Evolutionary conservation across 1,284 basidiomycete species (phyloP).

Genomic region (Thecaphora frezii): DNA sequence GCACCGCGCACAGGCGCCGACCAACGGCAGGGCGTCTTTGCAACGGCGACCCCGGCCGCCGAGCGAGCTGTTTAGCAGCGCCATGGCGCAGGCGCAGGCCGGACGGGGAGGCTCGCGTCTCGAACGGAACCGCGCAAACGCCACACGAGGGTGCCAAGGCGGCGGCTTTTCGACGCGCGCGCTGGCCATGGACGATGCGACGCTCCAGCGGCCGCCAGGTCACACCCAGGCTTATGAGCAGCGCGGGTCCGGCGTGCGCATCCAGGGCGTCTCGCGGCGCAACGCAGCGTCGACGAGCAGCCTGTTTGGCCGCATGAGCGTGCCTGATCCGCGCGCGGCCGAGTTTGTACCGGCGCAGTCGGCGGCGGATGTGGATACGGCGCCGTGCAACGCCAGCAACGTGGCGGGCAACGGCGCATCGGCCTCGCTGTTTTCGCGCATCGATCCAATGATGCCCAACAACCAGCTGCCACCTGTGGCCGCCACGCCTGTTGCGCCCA

Average conservation of each 20-base stretch:
- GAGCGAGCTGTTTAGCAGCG: slow-evolving; percentile 12
- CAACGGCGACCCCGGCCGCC: slow-evolving; percentile 15
- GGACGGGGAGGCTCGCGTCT: slow-evolving; percentile 1
- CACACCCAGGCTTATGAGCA: not conserved
- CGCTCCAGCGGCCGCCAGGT: not conserved
- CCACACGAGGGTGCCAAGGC: not conserved
- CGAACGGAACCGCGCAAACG: too few species aligned
- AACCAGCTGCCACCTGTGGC: slow-evolving; percentile 18
- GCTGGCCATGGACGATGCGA: not conserved
- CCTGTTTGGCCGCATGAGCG: slow-evolving; percentile 48
- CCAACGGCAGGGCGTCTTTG: too few species aligned
- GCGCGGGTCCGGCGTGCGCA: not conserved
- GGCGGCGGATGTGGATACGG: not conserved
- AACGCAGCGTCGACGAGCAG: slow-evolving; percentile 8
- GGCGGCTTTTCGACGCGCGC: not conserved
- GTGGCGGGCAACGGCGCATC: slow-evolving; percentile 3
- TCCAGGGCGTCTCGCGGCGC: not conserved
- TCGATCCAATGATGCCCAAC: slow-evolving; percentile 52
- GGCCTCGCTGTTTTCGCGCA: slow-evolving; percentile 41
- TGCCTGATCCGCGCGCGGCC: slow-evolving; percentile 51
- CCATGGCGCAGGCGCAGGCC: slow-evolving; percentile 9
- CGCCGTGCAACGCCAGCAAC: not conserved
- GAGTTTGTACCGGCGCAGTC: slow-evolving; percentile 37
- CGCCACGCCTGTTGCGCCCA: not conserved
- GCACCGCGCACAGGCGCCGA: too few species aligned